A percentile compares a stretch with the other conserved stretches of the same genome.
Evolutionary conservation across 805 yeast species (phyloP).

Genomic region (Hanseniaspora occidentalis): DNA sequence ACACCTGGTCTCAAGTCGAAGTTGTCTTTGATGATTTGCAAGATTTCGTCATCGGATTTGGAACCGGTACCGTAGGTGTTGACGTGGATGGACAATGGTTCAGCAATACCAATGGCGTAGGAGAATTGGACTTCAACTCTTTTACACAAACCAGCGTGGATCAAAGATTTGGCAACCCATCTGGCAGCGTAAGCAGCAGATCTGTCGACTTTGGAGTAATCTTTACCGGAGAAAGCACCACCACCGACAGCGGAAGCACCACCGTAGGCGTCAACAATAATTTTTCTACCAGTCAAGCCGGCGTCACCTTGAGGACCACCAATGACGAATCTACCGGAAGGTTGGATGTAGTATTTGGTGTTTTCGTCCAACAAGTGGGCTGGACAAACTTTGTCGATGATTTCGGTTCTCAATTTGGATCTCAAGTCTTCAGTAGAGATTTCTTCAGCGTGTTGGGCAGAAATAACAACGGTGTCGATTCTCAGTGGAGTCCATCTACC

Average conservation of each 20-base stretch:
- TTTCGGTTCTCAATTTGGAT: slow-evolving; percentile 59
- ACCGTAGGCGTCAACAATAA: slow-evolving; percentile 98
- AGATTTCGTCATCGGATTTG: slow-evolving; percentile 80
- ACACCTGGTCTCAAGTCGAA: slow-evolving; percentile 99
- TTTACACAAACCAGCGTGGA: slow-evolving; percentile 87
- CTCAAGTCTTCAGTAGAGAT: slow-evolving; percentile 91
- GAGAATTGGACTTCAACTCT: slow-evolving; percentile 98
- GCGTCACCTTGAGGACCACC: slow-evolving; percentile 99
- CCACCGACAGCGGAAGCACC: slow-evolving; percentile 99
- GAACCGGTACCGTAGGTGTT: slow-evolving; percentile 97
- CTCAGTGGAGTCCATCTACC: slow-evolving; percentile 95
- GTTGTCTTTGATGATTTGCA: slow-evolving; percentile 81
- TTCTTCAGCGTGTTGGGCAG: slow-evolving; percentile 96
- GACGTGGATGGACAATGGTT: slow-evolving; percentile 94
- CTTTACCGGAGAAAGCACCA: slow-evolving; percentile 99
- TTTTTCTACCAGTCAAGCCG: slow-evolving; percentile 98
- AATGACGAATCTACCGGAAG: slow-evolving; percentile 98
- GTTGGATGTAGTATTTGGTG: slow-evolving; percentile 96
- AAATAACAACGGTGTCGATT: slow-evolving; percentile 94
- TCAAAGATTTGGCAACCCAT: slow-evolving; percentile 99
- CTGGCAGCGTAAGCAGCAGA: slow-evolving; percentile 99
- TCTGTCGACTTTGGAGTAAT: slow-evolving; percentile 98
- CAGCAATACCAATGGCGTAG: slow-evolving; percentile 99
- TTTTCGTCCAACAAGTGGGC: slow-evolving; percentile 81
- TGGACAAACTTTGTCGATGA: slow-evolving; percentile 88